A percentile compares a stretch with the other conserved stretches of the same genome.
phyloP scores from a whole-genome alignment of 1,284 basidiomycete species.

The Xerocomus nothofagi region DNA sequence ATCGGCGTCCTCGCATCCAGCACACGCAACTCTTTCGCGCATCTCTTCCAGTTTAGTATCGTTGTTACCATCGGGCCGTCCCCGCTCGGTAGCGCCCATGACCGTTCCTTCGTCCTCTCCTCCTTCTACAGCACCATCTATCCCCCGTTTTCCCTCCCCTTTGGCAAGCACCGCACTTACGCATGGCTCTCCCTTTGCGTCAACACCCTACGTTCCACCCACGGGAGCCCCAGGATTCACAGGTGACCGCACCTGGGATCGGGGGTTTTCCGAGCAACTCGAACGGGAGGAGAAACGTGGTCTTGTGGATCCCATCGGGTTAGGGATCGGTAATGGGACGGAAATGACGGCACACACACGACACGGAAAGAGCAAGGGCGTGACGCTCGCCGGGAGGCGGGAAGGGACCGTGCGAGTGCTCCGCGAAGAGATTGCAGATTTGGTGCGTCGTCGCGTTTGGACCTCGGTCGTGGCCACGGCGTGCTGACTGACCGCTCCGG shows the following conservation, averaged over 20 bases:
- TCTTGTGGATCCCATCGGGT: not conserved
- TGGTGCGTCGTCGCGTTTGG: no score
- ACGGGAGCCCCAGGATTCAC: slow-evolving; percentile 79
- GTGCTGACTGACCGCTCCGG: not conserved
- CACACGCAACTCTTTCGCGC: slow-evolving; percentile 30
- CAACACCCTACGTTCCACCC: slow-evolving; percentile 60
- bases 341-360: no score
- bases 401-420: slow-evolving; percentile 43
- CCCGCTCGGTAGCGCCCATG: slow-evolving; percentile 6
- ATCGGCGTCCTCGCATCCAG: slow-evolving; percentile 11
- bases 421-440: slow-evolving; percentile 20
- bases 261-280: slow-evolving; percentile 45
- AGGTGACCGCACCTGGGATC: slow-evolving; percentile 60
- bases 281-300: slow-evolving; percentile 32
- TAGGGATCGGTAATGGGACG: no score
- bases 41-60: slow-evolving; percentile 32
- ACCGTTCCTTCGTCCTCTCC: slow-evolving; percentile 1
- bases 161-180: slow-evolving; percentile 30
- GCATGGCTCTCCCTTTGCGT: slow-evolving; percentile 57
- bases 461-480: no score
- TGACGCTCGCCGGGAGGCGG: no score
- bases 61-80: slow-evolving; percentile 22
- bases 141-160: slow-evolving; percentile 2
- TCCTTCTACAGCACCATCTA: not conserved
- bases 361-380: no score